A percentile compares a stretch with the other conserved stretches of the same genome.
Conservation (phyloP, 371 early-diverging fungal genomes). For the Mucor mucedo region DNA sequence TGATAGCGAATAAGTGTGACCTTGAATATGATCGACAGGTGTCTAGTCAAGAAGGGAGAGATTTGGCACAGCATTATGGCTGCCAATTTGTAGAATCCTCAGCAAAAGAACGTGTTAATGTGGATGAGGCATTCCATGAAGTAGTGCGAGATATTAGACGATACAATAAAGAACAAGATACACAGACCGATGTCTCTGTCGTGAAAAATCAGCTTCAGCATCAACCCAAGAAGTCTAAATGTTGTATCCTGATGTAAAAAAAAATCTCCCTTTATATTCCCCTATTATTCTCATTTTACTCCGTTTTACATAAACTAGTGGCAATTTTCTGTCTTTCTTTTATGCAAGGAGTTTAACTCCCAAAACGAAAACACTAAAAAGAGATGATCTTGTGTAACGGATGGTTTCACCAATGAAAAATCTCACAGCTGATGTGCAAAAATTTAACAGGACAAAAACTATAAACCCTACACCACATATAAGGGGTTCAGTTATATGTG, state of each 20-base stretch:
- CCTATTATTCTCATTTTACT: no score
- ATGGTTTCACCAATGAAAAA: no score
- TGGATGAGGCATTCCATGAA: constrained; percentile 89
- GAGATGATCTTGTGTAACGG: no score
- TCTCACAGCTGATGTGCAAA: no score
- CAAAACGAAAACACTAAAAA: no score
- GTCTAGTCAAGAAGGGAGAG: constrained; percentile 36
- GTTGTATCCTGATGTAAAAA: constrained; percentile 3
- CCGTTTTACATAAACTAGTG: no score
- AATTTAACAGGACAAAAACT: no score
- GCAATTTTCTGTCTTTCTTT: no score
- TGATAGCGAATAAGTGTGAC: constrained; percentile 97
- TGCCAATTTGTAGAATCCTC: constrained; percentile 82
- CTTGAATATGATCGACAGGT: constrained; percentile 75
- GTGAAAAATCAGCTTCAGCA: not conserved
- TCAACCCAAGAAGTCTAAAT: not conserved
- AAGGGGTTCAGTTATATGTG: no score
- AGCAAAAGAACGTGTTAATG: constrained; percentile 87
- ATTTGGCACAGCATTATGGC: constrained; percentile 33
- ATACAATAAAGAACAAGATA: constrained; percentile 38
- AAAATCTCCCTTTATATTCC: no score
- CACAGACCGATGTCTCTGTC: not conserved
- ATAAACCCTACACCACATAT: no score
- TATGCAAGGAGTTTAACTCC: no score
- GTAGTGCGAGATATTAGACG: constrained; percentile 77